Evolutionary conservation across 108 stramenopile species (phyloP).

Genomic region (Cyclostephanos tholiformis): DNA sequence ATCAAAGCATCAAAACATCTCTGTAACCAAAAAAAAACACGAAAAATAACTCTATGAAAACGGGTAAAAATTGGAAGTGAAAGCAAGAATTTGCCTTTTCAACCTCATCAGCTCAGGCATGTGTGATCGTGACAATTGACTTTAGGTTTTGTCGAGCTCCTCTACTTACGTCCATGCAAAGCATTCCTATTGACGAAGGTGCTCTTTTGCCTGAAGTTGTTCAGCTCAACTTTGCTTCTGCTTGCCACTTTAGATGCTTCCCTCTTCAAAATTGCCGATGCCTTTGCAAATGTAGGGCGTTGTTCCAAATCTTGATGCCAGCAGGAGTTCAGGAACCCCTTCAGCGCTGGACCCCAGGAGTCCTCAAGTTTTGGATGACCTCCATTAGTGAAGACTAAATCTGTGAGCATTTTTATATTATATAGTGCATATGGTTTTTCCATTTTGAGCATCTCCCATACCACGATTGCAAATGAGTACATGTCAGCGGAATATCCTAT

Average conservation of each 20-base stretch:
- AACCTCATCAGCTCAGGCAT: not conserved
- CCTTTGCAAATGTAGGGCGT: slow-evolving; percentile 21
- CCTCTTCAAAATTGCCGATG: slow-evolving; percentile 27
- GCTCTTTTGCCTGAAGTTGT: slow-evolving; percentile 32
- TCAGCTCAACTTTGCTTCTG: slow-evolving; percentile 24
- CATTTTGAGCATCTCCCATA: slow-evolving; percentile 70
- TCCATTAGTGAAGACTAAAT: slow-evolving; percentile 26
- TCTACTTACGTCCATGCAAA: slow-evolving; percentile 9
- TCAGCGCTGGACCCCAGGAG: slow-evolving; percentile 22
- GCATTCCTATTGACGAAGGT: slow-evolving; percentile 35
- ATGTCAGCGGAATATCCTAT: slow-evolving; percentile 61
- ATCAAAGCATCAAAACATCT: no score
- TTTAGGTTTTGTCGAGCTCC: not conserved
- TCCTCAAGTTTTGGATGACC: slow-evolving; percentile 24
- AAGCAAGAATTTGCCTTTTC: not conserved
- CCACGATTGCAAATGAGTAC: slow-evolving; percentile 72
- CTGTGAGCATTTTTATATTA: slow-evolving; percentile 18
- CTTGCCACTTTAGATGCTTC: slow-evolving; percentile 23
- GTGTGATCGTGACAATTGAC: not conserved
- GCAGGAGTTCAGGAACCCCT: slow-evolving; percentile 12
- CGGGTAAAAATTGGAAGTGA: no score
- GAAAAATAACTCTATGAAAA: no score
- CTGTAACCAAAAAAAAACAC: no score
- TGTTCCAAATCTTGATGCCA: slow-evolving; percentile 36
- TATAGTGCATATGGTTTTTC: slow-evolving; percentile 61